Conservation (phyloP, 2,329 filamentous ascomycete species). For the Phyllosticta citrichinensis region DNA sequence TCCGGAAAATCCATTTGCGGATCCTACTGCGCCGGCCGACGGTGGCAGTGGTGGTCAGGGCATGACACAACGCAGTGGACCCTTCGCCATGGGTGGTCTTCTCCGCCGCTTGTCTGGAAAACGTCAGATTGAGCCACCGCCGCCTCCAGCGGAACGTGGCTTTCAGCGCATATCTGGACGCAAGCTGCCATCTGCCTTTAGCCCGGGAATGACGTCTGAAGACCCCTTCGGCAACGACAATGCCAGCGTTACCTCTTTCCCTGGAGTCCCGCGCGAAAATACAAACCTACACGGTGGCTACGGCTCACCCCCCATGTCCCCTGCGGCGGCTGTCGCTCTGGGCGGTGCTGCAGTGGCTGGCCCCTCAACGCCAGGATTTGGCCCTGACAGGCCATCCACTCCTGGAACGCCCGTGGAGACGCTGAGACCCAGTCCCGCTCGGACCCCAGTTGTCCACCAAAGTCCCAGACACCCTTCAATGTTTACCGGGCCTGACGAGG, state of each 20-base stretch:
- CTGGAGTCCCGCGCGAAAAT: conserved; percentile 35
- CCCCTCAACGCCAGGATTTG: conserved; percentile 11
- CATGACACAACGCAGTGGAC: conserved; percentile 32
- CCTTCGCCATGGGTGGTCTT: conserved; percentile 29
- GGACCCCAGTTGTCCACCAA: conserved; percentile 50
- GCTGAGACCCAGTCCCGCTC: conserved; percentile 48
- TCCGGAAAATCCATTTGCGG: conserved; percentile 7
- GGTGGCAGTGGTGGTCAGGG: conserved; percentile 16
- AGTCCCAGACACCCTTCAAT: conserved; percentile 14
- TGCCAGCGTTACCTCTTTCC: conserved; percentile 22
- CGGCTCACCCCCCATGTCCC: conserved; percentile 16
- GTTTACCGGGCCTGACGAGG: neutral
- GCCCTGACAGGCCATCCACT: neutral
- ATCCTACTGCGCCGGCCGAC: conserved; percentile 11
- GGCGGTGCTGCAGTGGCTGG: neutral
- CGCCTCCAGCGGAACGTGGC: conserved; percentile 26
- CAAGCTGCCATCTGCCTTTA: conserved; percentile 40
- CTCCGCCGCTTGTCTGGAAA: conserved; percentile 30
- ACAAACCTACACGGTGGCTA: conserved; percentile 24
- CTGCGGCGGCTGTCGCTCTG: conserved; percentile 6
- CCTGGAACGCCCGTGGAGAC: conserved; percentile 18
- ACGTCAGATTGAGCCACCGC: conserved; percentile 16
- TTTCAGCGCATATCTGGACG: conserved; percentile 39
- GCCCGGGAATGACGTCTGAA: conserved; percentile 36
- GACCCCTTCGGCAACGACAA: conserved; percentile 14